Evolutionary conservation across 2,329 filamentous ascomycete species (phyloP).

Genomic region (Emmonsia crescens): DNA sequence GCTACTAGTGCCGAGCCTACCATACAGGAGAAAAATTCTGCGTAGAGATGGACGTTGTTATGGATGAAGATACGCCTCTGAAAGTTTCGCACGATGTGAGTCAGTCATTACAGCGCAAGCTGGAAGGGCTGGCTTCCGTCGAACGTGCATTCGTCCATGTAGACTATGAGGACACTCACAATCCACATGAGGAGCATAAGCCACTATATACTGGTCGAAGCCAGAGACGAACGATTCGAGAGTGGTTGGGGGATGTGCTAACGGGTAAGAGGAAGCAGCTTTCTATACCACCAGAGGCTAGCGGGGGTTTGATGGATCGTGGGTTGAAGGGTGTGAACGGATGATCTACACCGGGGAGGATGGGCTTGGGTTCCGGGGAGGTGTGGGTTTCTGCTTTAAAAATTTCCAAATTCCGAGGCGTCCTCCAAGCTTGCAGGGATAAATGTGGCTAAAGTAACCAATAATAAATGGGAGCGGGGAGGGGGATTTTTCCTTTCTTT

Average conservation of each 20-base stretch:
- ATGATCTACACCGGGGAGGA: not conserved
- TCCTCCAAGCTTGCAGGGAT: not conserved
- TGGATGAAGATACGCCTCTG: constrained; percentile 45
- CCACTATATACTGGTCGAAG: constrained; percentile 4
- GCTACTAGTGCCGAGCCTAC: constrained; percentile 43
- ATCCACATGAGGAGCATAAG: constrained; percentile 9
- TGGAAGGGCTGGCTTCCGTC: constrained; percentile 41
- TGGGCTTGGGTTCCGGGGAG: not conserved
- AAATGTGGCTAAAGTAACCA: not conserved
- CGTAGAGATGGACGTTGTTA: constrained; percentile 52
- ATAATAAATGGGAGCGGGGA: not conserved
- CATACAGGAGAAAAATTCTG: constrained; percentile 52
- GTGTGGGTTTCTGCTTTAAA: not conserved
- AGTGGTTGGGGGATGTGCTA: constrained; percentile 5
- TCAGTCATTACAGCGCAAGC: constrained; percentile 49
- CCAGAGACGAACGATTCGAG: constrained; percentile 6
- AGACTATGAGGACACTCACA: constrained; percentile 28
- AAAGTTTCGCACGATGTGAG: constrained; percentile 50
- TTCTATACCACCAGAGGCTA: not conserved
- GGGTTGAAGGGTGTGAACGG: not conserved
- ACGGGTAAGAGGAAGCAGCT: not conserved
- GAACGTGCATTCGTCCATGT: constrained; percentile 41
- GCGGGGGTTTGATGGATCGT: not conserved
- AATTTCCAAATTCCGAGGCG: not conserved
- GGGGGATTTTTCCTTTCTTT: not conserved